Conservation (phyloP, 257 asterid genomes). For the Solanum appendiculatum region DNA sequence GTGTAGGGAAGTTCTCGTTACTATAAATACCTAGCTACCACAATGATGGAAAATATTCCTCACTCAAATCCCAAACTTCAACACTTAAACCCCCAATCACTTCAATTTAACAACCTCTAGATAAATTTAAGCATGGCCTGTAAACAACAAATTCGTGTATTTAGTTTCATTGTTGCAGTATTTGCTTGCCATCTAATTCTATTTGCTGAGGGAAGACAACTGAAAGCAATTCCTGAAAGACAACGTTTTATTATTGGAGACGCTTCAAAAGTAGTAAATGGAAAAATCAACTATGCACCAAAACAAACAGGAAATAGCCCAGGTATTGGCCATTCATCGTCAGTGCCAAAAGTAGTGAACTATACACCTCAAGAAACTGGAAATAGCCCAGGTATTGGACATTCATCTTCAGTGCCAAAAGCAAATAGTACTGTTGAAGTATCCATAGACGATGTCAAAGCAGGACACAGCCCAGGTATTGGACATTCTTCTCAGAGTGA, state of each 20-base stretch:
- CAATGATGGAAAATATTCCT: background rate
- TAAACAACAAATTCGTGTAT: background rate
- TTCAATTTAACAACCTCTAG: background rate
- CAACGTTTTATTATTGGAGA: background rate
- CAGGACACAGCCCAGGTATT: constrained; percentile 52
- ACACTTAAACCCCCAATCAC: background rate
- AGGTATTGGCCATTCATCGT: constrained; percentile 44
- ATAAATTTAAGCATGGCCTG: constrained; percentile 22
- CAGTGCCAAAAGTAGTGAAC: background rate
- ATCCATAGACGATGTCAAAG: constrained; percentile 21
- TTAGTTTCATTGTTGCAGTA: constrained; percentile 25
- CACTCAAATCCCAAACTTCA: background rate
- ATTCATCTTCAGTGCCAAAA: constrained; percentile 10
- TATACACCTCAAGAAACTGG: constrained; percentile 32
- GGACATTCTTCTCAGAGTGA: constrained; percentile 37
- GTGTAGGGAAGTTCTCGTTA: background rate
- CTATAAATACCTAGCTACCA: background rate
- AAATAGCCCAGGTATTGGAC: constrained; percentile 69
- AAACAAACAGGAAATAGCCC: constrained; percentile 62
- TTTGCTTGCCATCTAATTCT: constrained; percentile 11
- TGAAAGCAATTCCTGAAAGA: constrained; percentile 6
- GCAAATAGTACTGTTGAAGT: background rate
- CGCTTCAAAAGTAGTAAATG: background rate
- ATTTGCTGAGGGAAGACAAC: constrained; percentile 35
- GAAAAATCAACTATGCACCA: background rate